phyloP scores from a whole-genome alignment of 2,329 filamentous ascomycete species.

The Pseudogymnoascus verrucosus region DNA sequence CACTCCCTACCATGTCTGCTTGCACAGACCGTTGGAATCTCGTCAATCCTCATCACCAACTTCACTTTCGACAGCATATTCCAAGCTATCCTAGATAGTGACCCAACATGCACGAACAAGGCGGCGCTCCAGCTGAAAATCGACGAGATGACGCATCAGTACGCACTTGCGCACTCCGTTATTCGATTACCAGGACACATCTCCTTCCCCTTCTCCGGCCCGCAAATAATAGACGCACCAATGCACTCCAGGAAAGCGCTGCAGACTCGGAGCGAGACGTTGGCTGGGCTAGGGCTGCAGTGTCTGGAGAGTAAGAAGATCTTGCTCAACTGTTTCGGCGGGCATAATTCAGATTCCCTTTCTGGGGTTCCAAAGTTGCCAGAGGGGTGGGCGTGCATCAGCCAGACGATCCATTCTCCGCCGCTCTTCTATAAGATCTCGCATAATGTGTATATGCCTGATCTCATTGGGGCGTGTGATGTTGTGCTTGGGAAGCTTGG shows the following conservation, averaged over 20 bases:
- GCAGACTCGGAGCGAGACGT: constrained; percentile 10
- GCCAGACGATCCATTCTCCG: constrained; percentile 15
- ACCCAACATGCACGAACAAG: constrained; percentile 9
- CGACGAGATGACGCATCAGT: constrained; percentile 13
- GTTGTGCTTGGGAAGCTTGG: constrained; percentile 16
- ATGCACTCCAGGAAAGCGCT: constrained; percentile 15
- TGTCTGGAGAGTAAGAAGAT: constrained; percentile 10
- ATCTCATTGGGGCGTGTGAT: constrained; percentile 16
- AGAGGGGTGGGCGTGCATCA: constrained; percentile 16
- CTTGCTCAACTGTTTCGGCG: constrained; percentile 12
- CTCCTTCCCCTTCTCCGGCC: constrained; percentile 12
- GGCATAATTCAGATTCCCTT: constrained; percentile 10
- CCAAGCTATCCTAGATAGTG: constrained; percentile 12
- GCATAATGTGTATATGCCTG: constrained; percentile 16
- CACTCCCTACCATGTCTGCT: constrained; percentile 13
- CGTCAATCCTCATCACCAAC: constrained; percentile 14
- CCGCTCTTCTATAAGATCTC: constrained; percentile 16
- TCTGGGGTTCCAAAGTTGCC: constrained; percentile 12
- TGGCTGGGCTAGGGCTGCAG: constrained; percentile 5
- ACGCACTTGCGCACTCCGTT: constrained; percentile 14
- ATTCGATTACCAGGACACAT: constrained; percentile 16
- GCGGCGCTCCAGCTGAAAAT: constrained; percentile 9
- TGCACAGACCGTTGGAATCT: constrained; percentile 11
- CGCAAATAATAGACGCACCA: constrained; percentile 12
- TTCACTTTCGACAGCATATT: constrained; percentile 16